Percentiles rank a stretch among this genome's conserved stretches.
phyloP scores from a whole-genome alignment of 106 monocot genomes.

The Chionographis japonica region DNA sequence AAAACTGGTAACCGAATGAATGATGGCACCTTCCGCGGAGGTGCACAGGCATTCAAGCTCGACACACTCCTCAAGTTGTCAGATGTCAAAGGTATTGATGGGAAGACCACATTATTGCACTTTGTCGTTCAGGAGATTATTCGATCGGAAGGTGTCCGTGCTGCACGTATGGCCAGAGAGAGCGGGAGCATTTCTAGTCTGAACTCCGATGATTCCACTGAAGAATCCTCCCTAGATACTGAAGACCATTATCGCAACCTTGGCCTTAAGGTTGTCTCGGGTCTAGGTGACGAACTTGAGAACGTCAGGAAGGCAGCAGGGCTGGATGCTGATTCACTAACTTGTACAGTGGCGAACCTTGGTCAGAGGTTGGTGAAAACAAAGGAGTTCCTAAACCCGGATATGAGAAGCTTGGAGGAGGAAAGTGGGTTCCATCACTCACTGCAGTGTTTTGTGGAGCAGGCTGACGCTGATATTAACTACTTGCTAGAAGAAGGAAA shows the following conservation, averaged over 20 bases:
- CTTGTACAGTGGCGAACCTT: conserved; percentile 20
- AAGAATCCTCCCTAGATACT: conserved; percentile 22
- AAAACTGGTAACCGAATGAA: conserved; percentile 74
- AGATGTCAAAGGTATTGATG: conserved; percentile 64
- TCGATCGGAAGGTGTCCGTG: conserved; percentile 46
- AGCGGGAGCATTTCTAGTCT: conserved; percentile 26
- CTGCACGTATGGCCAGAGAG: conserved; percentile 26
- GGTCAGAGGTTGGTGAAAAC: conserved; percentile 29
- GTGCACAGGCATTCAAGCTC: conserved; percentile 60
- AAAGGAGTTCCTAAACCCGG: conserved; percentile 33
- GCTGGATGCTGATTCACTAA: conserved; percentile 40
- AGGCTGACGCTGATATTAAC: conserved; percentile 36
- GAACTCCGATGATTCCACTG: conserved; percentile 19
- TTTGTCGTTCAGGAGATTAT: conserved; percentile 63
- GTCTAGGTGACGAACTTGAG: conserved; percentile 40
- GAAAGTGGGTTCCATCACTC: conserved; percentile 37
- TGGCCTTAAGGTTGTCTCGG: conserved; percentile 42
- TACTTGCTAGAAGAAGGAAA: conserved; percentile 39
- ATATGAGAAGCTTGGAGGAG: conserved; percentile 42
- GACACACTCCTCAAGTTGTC: conserved; percentile 58
- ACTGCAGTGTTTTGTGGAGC: conserved; percentile 41
- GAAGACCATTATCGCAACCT: conserved; percentile 19
- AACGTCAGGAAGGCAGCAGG: conserved; percentile 58
- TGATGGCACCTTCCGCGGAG: conserved; percentile 63
- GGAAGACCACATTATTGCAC: conserved; percentile 56